These are phyloP conservation scores for Phytophthora constricta DNA, from an alignment of 352 stramenopile genomes.

Conservation along the genomic window DNA sequence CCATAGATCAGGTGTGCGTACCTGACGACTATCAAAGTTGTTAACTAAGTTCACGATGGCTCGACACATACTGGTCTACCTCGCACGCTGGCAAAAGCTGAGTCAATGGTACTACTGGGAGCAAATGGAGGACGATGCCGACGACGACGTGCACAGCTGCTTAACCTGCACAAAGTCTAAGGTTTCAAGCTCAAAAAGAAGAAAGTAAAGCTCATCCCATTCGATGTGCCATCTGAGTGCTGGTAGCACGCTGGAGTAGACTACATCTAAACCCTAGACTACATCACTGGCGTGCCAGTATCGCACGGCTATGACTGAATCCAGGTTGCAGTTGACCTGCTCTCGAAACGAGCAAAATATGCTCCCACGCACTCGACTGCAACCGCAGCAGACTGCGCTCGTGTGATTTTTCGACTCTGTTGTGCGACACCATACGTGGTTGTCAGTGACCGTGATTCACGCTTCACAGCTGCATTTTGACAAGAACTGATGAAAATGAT, in stretches of 20 bases:
- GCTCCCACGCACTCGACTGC: not conserved
- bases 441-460: slow-evolving; percentile 3
- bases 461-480: not conserved
- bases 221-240: slow-evolving; percentile 5
- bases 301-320: slow-evolving; percentile 9
- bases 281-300: not conserved
- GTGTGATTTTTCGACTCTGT: slow-evolving; percentile 3
- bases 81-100: slow-evolving; percentile 1
- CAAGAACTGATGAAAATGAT: not conserved
- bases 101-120: slow-evolving; percentile 7
- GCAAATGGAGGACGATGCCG: not conserved
- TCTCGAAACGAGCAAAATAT: slow-evolving; percentile 10
- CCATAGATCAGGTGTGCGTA: not conserved
- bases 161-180: slow-evolving; percentile 1
- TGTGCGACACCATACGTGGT: not conserved
- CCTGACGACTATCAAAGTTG: not conserved
- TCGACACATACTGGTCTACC: not conserved
- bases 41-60: not conserved
- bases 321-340: not conserved
- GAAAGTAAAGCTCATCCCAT: slow-evolving; percentile 4
- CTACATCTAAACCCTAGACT: slow-evolving; percentile 14
- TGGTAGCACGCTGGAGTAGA: slow-evolving; percentile 3
- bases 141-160: slow-evolving; percentile 9
- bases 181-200: not conserved
- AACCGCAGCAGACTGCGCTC: not conserved